Base-by-base conservation (phyloP, 495 filamentous ascomycete species). In the Lophium mytilinum region DNA sequence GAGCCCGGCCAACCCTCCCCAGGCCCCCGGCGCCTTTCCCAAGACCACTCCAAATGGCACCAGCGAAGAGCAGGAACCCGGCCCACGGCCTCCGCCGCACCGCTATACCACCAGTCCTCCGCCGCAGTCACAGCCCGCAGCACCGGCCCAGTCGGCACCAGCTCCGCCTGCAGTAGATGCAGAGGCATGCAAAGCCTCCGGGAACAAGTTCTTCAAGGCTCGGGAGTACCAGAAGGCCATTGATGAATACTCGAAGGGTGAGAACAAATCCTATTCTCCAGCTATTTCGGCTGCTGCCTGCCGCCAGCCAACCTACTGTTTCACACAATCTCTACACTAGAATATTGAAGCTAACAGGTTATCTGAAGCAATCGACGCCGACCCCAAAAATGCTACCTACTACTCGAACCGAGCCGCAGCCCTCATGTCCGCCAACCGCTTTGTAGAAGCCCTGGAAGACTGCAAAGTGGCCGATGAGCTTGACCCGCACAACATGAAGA, bases 141-240 rank as follows among this genome's bases (percentile, higher is more conserved):
- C 63, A 5, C 52, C 62, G 33, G 51, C 48, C 9, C 53, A 56
- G 17, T 56, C 63, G 62, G 75, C 35, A 71, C 58, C 71, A 42
- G 55, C 62, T n/a, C 62, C 73, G 15, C 72, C 78, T 17, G 61
- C 64, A 30, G 78, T 86, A 42, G 86, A 95, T 63, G 89, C 90
- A 5, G 93, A 97, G 69, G 79, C 80, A 17, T 94, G 84, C 79
- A 98, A 98, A 75, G 79, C 88, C 62, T 82, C 87, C 24, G 93
- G 93, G 34, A 98, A 98, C 75, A 94, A 91, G 65, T 92, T 87
- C 66, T 98, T 95, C 78, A 96, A 96, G 76, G 84, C 87, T 55
- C 85, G 84, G 64, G 85, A 96, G 61, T 98, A 90, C 68, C 72
- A 75, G 39, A 83, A 84, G 62, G 92, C 94, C 18, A 87, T 96